These are phyloP conservation scores for Penicillium fimorum DNA, from an alignment of 495 filamentous ascomycete genomes.

Conservation along the genomic window DNA sequence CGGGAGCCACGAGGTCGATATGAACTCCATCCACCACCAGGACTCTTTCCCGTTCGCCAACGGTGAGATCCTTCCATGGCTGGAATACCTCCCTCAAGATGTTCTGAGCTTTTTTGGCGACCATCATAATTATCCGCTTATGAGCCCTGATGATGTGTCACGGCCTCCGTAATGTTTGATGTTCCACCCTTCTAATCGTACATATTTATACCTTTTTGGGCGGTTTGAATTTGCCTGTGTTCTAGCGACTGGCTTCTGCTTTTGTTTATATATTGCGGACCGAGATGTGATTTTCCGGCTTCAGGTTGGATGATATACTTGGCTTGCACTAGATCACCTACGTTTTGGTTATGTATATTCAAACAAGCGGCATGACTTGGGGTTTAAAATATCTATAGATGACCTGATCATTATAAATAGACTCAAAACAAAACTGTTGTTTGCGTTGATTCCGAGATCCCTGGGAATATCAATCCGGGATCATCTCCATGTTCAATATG, in stretches of 20 bases:
- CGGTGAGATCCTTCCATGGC: conserved; percentile 63
- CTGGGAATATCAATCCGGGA: background rate
- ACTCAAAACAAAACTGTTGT: background rate
- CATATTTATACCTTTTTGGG: conserved; percentile 19
- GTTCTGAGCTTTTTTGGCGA: conserved; percentile 57
- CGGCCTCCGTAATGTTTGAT: conserved; percentile 23
- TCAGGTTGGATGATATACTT: conserved; percentile 7
- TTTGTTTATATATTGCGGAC: background rate
- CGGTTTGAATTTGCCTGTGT: conserved; percentile 15
- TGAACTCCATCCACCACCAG: conserved; percentile 48
- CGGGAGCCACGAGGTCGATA: conserved; percentile 68
- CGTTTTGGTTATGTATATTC: background rate
- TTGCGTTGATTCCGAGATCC: background rate
- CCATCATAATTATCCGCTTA: conserved; percentile 35
- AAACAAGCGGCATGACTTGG: background rate
- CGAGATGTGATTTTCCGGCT: background rate
- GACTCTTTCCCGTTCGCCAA: conserved; percentile 47
- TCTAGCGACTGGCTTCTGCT: conserved; percentile 14
- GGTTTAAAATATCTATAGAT: background rate
- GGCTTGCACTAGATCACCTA: background rate
- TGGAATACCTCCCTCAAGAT: conserved; percentile 66
- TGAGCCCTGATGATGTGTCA: conserved; percentile 35
- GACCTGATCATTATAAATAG: background rate
- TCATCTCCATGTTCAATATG: background rate
- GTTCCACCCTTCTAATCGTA: conserved; percentile 16